Percentiles rank a stretch among this genome's conserved stretches.
Conservation (phyloP, 176 grass and related monocot genomes). For the Carex myosuroides region DNA sequence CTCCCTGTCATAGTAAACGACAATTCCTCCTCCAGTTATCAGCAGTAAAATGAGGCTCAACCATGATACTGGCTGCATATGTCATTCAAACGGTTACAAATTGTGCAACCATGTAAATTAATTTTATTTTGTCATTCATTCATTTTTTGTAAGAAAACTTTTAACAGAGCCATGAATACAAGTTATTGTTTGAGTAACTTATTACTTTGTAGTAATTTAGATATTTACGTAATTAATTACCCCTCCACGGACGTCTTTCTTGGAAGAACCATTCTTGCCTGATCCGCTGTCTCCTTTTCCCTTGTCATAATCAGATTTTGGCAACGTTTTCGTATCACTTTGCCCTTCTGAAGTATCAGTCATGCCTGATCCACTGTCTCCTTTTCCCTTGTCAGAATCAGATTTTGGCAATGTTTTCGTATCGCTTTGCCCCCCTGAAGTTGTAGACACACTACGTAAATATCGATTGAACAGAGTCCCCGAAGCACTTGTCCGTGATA, state of each 20-base stretch:
- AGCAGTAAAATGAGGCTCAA: conserved; percentile 75
- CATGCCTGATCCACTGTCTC: conserved; percentile 21
- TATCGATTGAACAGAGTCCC: conserved; percentile 9
- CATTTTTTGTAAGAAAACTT: background rate
- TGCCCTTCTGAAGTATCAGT: conserved; percentile 26
- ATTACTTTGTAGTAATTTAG: background rate
- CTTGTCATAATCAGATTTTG: conserved; percentile 22
- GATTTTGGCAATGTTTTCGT: conserved; percentile 9
- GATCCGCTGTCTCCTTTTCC: conserved; percentile 23
- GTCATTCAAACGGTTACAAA: background rate
- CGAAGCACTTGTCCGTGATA: background rate
- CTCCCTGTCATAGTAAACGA: conserved; percentile 60
- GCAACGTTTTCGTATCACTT: conserved; percentile 1
- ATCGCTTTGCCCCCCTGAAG: conserved; percentile 17
- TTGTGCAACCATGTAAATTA: background rate
- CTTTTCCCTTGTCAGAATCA: conserved; percentile 27
- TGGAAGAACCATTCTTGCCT: conserved; percentile 23
- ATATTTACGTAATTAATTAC: conserved; percentile 23
- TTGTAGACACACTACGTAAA: conserved; percentile 22
- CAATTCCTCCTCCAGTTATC: conserved; percentile 65
- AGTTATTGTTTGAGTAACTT: background rate
- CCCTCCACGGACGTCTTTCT: conserved; percentile 58
- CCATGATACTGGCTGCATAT: conserved; percentile 69
- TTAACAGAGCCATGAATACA: background rate
- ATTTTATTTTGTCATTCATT: background rate